Percentiles rank a stretch among this genome's conserved stretches.
phyloP scores from a whole-genome alignment of 768 basidiomycete species.

The Russula griseocarnosa region DNA sequence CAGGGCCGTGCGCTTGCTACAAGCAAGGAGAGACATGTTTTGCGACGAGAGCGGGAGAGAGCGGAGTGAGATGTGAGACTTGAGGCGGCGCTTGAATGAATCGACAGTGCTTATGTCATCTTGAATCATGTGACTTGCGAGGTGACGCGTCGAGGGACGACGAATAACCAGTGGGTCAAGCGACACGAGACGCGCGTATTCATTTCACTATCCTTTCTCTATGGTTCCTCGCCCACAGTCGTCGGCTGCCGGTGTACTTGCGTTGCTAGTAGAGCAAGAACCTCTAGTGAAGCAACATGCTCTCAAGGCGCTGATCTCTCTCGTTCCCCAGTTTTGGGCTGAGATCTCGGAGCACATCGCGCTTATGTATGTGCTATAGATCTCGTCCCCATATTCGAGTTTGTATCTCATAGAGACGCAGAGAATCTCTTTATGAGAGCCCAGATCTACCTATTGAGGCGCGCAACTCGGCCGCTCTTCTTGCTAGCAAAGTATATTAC shows the following conservation, averaged over 20 bases:
- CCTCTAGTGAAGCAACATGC: conserved; percentile 88
- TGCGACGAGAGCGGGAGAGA: conserved; percentile 17
- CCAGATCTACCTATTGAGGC: conserved; percentile 68
- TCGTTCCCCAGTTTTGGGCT: conserved; percentile 96
- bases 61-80: conserved; percentile 4
- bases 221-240: conserved; percentile 76
- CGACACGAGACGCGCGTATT: conserved; percentile 15
- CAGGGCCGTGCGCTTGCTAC: conserved; percentile 45
- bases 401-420: conserved; percentile 35
- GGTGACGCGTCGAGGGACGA: conserved; percentile 40
- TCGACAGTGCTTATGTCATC: background rate
- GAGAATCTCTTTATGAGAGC: conserved; percentile 87
- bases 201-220: conserved; percentile 30
- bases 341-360: conserved; percentile 96
- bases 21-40: conserved; percentile 40
- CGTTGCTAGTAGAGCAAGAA: conserved; percentile 86
- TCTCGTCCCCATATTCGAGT: background rate
- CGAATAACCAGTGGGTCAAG: conserved; percentile 1
- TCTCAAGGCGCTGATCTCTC: conserved; percentile 70
- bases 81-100: conserved; percentile 11
- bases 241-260: conserved; percentile 85
- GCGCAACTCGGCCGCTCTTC: conserved; percentile 79
- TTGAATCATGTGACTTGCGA: conserved; percentile 16
- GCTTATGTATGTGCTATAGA: conserved; percentile 63
- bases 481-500: conserved; percentile 98